phyloP scores from a whole-genome alignment of 2,329 filamentous ascomycete species.

The Ascochyta fabae region DNA sequence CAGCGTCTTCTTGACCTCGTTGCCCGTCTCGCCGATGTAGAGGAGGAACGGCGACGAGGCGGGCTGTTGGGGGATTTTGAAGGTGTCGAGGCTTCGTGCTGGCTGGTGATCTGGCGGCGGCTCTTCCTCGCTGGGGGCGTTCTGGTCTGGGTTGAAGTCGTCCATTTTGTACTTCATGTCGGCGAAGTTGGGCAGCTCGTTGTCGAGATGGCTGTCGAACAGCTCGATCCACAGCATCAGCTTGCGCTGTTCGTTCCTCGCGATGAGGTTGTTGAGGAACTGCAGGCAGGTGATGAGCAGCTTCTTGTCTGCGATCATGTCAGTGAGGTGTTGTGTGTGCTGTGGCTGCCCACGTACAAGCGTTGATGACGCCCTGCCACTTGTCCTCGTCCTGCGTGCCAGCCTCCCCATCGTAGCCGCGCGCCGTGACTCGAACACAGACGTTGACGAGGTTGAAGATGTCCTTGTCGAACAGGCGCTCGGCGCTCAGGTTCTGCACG shows the following conservation, averaged over 20 bases:
- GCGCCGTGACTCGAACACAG: conserved; percentile 68
- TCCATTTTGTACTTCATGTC: conserved; percentile 49
- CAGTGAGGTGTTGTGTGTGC: background rate
- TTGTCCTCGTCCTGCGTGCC: conserved; percentile 67
- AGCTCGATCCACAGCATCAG: conserved; percentile 70
- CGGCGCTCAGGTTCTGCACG: conserved; percentile 68
- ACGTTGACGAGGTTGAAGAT: conserved; percentile 68
- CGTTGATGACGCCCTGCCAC: conserved; percentile 70
- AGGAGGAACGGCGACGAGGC: conserved; percentile 50
- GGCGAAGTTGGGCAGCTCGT: conserved; percentile 46
- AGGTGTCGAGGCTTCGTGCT: conserved; percentile 35
- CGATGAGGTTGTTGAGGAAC: conserved; percentile 70
- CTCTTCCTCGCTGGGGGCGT: conserved; percentile 16
- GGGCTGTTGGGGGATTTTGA: conserved; percentile 48
- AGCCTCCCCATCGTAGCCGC: conserved; percentile 69
- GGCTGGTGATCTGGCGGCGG: conserved; percentile 19
- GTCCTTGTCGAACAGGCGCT: conserved; percentile 65
- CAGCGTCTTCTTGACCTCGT: conserved; percentile 48
- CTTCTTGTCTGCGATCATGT: conserved; percentile 58
- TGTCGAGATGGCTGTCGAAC: conserved; percentile 63
- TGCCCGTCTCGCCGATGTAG: conserved; percentile 49
- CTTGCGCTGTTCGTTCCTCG: conserved; percentile 69
- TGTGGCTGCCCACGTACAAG: conserved; percentile 48
- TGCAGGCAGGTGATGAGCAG: conserved; percentile 70
- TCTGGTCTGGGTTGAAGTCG: conserved; percentile 33